Evolutionary conservation across 2,329 filamentous ascomycete genomes (phyloP).

Genomic region (Metarhizium anisopliae): DNA sequence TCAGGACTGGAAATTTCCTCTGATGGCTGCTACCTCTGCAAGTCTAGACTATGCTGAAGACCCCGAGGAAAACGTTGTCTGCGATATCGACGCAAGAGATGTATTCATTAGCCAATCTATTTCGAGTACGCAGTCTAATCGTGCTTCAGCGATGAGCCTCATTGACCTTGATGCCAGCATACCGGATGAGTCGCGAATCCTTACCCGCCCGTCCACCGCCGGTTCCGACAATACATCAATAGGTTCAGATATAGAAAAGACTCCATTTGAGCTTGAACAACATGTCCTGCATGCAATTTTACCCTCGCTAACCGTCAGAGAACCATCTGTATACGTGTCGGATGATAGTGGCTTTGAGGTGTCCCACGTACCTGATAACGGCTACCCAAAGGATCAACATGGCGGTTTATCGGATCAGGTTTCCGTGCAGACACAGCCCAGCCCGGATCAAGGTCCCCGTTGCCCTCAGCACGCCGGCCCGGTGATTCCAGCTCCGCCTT

Average conservation of each 20-base stretch:
- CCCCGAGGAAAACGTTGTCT: constrained; percentile 41
- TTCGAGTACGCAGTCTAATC: constrained; percentile 20
- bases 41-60: constrained; percentile 30
- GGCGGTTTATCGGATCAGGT: neutral
- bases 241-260: constrained; percentile 44
- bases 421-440: neutral
- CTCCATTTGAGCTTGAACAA: constrained; percentile 53
- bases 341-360: constrained; percentile 41
- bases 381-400: neutral
- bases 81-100: constrained; percentile 26
- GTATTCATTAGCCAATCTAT: constrained; percentile 10
- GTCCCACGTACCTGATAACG: constrained; percentile 1
- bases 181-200: constrained; percentile 39
- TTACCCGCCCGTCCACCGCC: constrained; percentile 46
- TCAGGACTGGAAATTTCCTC: constrained; percentile 50
- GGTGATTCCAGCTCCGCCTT: neutral
- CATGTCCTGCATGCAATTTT: constrained; percentile 45
- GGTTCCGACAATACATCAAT: constrained; percentile 49
- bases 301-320: constrained; percentile 29
- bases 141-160: constrained; percentile 34
- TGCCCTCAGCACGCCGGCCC: neutral
- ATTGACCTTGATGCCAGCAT: constrained; percentile 48
- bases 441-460: no score
- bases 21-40: constrained; percentile 29
- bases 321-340: constrained; percentile 51